Conservation (phyloP, 164 flowering plant species). For the Amborella trichopoda region DNA sequence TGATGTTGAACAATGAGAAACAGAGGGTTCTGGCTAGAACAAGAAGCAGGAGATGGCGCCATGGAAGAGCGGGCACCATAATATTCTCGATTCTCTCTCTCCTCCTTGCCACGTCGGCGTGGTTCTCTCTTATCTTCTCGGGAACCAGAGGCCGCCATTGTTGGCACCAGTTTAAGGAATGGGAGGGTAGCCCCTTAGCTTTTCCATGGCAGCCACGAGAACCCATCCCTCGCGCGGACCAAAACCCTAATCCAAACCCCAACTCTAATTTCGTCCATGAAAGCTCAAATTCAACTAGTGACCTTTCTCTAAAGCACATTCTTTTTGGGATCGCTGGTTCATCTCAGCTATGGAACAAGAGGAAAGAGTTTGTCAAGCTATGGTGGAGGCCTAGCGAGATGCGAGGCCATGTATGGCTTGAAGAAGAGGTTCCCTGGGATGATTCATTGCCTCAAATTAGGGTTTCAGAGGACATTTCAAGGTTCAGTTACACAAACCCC, state of each 20-base stretch:
- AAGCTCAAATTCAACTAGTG: neutral
- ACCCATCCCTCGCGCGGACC: neutral
- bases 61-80: slow-evolving; percentile 22
- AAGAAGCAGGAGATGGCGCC: slow-evolving; percentile 26
- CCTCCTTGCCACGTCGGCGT: slow-evolving; percentile 34
- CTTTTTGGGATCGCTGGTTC: slow-evolving; percentile 63
- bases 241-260: neutral
- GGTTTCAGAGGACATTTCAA: slow-evolving; percentile 47
- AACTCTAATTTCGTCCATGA: neutral
- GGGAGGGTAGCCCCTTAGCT: slow-evolving; percentile 20
- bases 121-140: slow-evolving; percentile 48
- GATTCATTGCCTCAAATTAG: slow-evolving; percentile 29
- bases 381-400: slow-evolving; percentile 52
- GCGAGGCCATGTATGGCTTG: slow-evolving; percentile 66
- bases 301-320: slow-evolving; percentile 25
- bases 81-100: slow-evolving; percentile 26
- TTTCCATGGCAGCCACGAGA: neutral
- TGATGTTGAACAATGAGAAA: neutral
- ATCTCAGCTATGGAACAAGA: slow-evolving; percentile 36
- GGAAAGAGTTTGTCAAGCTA: slow-evolving; percentile 40
- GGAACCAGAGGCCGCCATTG: slow-evolving; percentile 20
- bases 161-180: slow-evolving; percentile 20
- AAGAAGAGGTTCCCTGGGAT: slow-evolving; percentile 18
- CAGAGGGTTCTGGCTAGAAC: slow-evolving; percentile 4
- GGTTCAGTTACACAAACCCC: slow-evolving; percentile 55